Conservation (phyloP, 2,329 filamentous ascomycete genomes). For the Botryotinia convoluta region DNA sequence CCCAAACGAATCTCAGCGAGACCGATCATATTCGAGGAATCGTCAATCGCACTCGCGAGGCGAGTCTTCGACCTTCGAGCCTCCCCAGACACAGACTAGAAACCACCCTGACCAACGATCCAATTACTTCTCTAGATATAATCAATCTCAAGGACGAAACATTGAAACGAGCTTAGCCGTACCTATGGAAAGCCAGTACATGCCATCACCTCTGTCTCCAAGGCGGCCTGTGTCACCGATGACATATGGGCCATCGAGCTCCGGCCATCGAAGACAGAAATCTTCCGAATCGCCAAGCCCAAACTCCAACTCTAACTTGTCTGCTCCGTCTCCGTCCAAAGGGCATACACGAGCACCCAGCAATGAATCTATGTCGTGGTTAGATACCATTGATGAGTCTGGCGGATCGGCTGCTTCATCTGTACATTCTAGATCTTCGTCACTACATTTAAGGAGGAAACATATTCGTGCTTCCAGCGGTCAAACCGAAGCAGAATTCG, state of each 20-base stretch:
- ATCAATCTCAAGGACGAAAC: slow-evolving; percentile 10
- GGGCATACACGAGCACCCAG: slow-evolving; percentile 60
- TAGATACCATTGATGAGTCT: slow-evolving; percentile 93
- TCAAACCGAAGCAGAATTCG: slow-evolving; percentile 83
- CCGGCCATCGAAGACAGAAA: slow-evolving; percentile 35
- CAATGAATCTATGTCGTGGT: slow-evolving; percentile 82
- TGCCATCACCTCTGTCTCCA: slow-evolving; percentile 71
- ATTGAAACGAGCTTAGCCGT: slow-evolving; percentile 43
- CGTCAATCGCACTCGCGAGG: slow-evolving; percentile 36
- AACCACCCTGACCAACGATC: slow-evolving; percentile 33
- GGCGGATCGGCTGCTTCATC: slow-evolving; percentile 77
- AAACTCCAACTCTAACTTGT: not conserved
- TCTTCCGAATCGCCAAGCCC: slow-evolving; percentile 8
- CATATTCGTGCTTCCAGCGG: slow-evolving; percentile 67
- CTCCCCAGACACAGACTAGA: slow-evolving; percentile 33
- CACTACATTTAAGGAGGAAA: slow-evolving; percentile 64
- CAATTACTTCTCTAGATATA: slow-evolving; percentile 11
- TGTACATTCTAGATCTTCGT: slow-evolving; percentile 75
- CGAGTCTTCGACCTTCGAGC: slow-evolving; percentile 38
- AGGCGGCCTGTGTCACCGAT: slow-evolving; percentile 53
- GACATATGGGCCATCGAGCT: slow-evolving; percentile 35
- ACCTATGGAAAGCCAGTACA: slow-evolving; percentile 56
- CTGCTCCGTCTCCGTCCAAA: slow-evolving; percentile 36
- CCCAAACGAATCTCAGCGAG: slow-evolving; percentile 26
- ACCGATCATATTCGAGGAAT: slow-evolving; percentile 30